These are phyloP conservation scores for Fraxinus latifolia DNA, from an alignment of 305 asterid species.

Conservation along the genomic window DNA sequence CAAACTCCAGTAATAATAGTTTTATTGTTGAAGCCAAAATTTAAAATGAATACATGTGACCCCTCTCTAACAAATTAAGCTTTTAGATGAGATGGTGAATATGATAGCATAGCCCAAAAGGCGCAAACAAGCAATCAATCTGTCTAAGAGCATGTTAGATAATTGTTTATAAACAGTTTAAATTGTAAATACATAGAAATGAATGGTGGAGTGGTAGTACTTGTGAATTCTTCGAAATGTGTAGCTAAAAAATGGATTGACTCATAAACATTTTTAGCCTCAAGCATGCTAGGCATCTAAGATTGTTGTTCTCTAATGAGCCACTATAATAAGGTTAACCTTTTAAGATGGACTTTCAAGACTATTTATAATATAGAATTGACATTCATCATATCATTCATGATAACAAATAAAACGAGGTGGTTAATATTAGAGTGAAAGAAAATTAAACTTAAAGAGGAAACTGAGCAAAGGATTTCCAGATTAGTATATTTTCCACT, in stretches of 20 bases:
- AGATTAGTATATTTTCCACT: constrained; percentile 15
- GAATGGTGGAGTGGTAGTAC: not conserved
- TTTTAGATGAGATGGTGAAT: not conserved
- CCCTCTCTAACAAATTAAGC: not conserved
- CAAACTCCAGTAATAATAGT: not conserved
- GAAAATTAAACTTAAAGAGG: not conserved
- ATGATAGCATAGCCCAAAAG: not conserved
- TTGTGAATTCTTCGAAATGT: not conserved
- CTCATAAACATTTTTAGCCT: not conserved
- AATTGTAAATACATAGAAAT: not conserved
- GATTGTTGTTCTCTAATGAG: not conserved
- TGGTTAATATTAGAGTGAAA: constrained; percentile 1
- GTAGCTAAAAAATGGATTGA: not conserved
- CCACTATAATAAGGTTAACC: not conserved
- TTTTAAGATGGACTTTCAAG: constrained; percentile 2
- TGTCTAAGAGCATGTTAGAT: not conserved
- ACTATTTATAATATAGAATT: not conserved
- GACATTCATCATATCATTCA: not conserved
- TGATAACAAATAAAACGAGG: constrained; percentile 14
- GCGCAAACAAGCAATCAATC: not conserved
- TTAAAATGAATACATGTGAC: not conserved
- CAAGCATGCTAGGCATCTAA: not conserved
- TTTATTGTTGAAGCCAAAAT: not conserved
- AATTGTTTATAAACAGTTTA: not conserved
- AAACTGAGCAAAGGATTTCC: constrained; percentile 3